These are phyloP conservation scores for Zygotorulaspora sp. DNA, from an alignment of 805 yeast species.

Conservation along the genomic window DNA sequence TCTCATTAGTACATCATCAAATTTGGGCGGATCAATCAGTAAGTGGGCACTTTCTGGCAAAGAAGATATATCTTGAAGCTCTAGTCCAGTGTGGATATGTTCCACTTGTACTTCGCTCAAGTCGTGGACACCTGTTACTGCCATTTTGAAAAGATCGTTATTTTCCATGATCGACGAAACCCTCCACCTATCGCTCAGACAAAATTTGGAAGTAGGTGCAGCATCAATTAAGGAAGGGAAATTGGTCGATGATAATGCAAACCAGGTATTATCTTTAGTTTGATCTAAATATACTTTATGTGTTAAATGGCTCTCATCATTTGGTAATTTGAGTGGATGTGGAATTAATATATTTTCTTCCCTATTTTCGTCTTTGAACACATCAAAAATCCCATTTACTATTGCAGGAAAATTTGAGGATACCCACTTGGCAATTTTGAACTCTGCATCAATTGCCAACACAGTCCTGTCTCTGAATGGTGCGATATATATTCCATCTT, in stretches of 20 bases:
- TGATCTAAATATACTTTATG: slow-evolving; percentile 58
- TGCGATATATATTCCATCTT: slow-evolving; percentile 72
- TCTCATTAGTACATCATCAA: slow-evolving; percentile 1
- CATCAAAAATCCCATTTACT: slow-evolving; percentile 76
- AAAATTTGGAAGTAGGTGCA: slow-evolving; percentile 69
- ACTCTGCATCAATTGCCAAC: slow-evolving; percentile 63
- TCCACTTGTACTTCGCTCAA: slow-evolving; percentile 16
- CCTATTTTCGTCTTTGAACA: slow-evolving; percentile 38
- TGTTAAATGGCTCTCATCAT: slow-evolving; percentile 17
- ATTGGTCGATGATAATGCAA: slow-evolving; percentile 70
- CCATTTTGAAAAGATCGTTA: slow-evolving; percentile 39
- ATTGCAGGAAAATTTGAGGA: slow-evolving; percentile 60
- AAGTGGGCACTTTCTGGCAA: slow-evolving; percentile 19
- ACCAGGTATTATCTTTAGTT: slow-evolving; percentile 68
- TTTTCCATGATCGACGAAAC: slow-evolving; percentile 36
- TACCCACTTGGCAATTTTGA: slow-evolving; percentile 78
- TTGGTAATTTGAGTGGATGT: slow-evolving; percentile 51
- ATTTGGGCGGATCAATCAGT: slow-evolving; percentile 26
- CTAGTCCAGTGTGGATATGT: slow-evolving; percentile 11
- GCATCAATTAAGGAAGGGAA: slow-evolving; percentile 80
- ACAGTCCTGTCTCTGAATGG: slow-evolving; percentile 80
- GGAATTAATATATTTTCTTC: slow-evolving; percentile 52
- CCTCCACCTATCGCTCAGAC: slow-evolving; percentile 42
- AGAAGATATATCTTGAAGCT: slow-evolving; percentile 8
- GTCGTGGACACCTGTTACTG: slow-evolving; percentile 50